Evolutionary conservation across 2,329 filamentous ascomycete species (phyloP).

Genomic region (Rutstroemia sydowiana): DNA sequence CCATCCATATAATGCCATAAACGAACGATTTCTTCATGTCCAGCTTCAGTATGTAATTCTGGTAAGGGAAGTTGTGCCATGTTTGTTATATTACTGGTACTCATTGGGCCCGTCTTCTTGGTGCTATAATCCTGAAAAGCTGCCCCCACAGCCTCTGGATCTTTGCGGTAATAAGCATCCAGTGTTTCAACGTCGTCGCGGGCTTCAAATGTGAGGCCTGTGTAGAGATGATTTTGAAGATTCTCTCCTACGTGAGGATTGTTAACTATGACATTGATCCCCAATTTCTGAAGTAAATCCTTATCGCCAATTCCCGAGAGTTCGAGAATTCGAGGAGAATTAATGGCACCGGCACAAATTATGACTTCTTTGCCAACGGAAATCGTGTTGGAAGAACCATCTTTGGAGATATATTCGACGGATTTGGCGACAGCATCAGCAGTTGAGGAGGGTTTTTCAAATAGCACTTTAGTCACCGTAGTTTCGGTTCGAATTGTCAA

Average conservation of each 20-base stretch:
- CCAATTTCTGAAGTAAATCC: slow-evolving; percentile 14
- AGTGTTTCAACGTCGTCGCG: neutral
- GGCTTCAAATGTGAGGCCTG: neutral
- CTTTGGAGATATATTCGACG: slow-evolving; percentile 16
- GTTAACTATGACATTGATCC: slow-evolving; percentile 16
- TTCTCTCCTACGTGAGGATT: slow-evolving; percentile 24
- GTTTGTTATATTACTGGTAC: neutral
- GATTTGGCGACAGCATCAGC: slow-evolving; percentile 7
- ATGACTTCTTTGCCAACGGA: slow-evolving; percentile 29
- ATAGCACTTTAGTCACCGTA: neutral
- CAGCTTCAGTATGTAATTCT: neutral
- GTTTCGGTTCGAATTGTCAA: neutral
- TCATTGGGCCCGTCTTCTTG: neutral
- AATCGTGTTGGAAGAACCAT: slow-evolving; percentile 17
- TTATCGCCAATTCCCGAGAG: slow-evolving; percentile 29
- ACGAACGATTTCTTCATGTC: neutral
- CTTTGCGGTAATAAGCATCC: neutral
- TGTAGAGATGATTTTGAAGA: slow-evolving; percentile 13
- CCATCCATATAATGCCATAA: neutral
- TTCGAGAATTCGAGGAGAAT: slow-evolving; percentile 30
- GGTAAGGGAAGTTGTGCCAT: neutral
- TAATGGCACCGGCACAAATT: slow-evolving; percentile 24
- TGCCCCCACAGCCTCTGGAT: neutral
- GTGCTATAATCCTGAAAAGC: neutral
- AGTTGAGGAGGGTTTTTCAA: neutral